Conservation (phyloP, 257 asterid species). For the Dorcoceras hygrometricum region DNA sequence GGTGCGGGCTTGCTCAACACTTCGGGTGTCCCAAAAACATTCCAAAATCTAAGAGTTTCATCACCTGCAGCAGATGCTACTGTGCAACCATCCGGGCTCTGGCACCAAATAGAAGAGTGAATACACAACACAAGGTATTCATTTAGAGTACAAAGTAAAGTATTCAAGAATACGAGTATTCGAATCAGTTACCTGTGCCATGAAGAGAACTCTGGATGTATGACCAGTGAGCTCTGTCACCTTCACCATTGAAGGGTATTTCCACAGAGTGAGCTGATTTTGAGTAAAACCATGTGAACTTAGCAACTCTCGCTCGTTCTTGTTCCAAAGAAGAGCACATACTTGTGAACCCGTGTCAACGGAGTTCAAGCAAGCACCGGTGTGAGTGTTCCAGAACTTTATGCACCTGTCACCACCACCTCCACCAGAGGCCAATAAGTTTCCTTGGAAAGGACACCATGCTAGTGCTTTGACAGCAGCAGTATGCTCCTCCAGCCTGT, state of each 20-base stretch:
- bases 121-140: background rate
- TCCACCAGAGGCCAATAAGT: slow-evolving; percentile 84
- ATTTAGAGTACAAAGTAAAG: background rate
- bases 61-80: slow-evolving; percentile 98
- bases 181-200: slow-evolving; percentile 64
- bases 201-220: slow-evolving; percentile 84
- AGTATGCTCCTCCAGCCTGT: slow-evolving; percentile 86
- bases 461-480: slow-evolving; percentile 97
- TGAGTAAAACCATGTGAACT: slow-evolving; percentile 91
- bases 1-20: slow-evolving; percentile 66
- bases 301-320: slow-evolving; percentile 79
- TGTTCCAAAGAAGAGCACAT: slow-evolving; percentile 90
- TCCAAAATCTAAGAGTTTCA: slow-evolving; percentile 90
- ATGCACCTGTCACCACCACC: slow-evolving; percentile 83
- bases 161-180: background rate
- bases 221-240: slow-evolving; percentile 90
- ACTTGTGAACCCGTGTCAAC: slow-evolving; percentile 92
- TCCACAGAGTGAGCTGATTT: slow-evolving; percentile 97
- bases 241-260: slow-evolving; percentile 93
- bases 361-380: slow-evolving; percentile 92
- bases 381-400: slow-evolving; percentile 91
- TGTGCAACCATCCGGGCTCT: slow-evolving; percentile 95
- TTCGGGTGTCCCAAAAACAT: slow-evolving; percentile 87
- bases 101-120: slow-evolving; percentile 5
- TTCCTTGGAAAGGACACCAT: slow-evolving; percentile 94